phyloP scores from a whole-genome alignment of 805 yeast genomes.

The Nakazawaea holstii region DNA sequence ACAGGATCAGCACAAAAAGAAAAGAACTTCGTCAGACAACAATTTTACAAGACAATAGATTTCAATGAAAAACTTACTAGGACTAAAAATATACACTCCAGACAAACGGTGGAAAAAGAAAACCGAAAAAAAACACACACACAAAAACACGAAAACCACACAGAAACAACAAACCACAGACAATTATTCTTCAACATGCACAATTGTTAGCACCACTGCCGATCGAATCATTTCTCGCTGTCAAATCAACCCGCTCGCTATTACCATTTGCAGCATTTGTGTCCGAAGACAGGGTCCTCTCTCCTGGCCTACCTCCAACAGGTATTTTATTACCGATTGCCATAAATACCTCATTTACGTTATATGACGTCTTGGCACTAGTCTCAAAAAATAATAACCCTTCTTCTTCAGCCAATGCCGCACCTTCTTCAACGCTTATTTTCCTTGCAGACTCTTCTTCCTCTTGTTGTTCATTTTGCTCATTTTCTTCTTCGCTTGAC shows the following conservation, averaged over 20 bases:
- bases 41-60: too few relatives aligned
- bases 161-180: neutral
- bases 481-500: too few relatives aligned
- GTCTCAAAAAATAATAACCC: slow-evolving; percentile 89
- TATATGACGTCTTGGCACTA: slow-evolving; percentile 84
- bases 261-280: slow-evolving; percentile 11
- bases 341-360: slow-evolving; percentile 86
- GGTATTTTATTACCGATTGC: slow-evolving; percentile 90
- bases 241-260: slow-evolving; percentile 30
- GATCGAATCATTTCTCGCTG: slow-evolving; percentile 24
- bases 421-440: slow-evolving; percentile 83
- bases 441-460: slow-evolving; percentile 56
- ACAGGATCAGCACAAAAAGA: too few relatives aligned
- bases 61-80: too few relatives aligned
- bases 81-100: neutral
- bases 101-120: too few relatives aligned
- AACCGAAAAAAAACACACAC: too few relatives aligned
- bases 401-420: slow-evolving; percentile 84
- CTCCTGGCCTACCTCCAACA: slow-evolving; percentile 13
- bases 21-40: too few relatives aligned
- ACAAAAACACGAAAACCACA: too few relatives aligned
- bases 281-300: neutral
- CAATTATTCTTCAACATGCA: slow-evolving; percentile 25
- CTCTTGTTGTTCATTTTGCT: slow-evolving; percentile 24
- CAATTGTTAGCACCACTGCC: slow-evolving; percentile 20